Evolutionary conservation across 805 yeast genomes (phyloP), one percentile per base, ranked within the genome.

Genomic region (Candida namnaoensis): DNA sequence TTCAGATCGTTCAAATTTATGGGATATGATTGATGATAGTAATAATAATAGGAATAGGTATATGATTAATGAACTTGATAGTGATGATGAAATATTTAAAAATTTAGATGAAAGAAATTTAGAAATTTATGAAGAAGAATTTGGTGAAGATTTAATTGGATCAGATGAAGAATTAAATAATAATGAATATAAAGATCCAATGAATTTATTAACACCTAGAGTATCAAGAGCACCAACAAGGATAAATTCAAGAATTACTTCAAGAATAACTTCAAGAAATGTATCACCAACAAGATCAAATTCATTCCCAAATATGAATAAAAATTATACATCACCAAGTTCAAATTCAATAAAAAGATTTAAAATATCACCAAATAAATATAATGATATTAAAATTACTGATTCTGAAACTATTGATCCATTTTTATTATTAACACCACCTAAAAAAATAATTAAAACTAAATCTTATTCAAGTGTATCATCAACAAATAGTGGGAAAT

Each of bases 1-100:
- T n/a, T 36, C 27, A 6, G 38, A 42, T 6, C 35, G 46, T 8
- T 34, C 47, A 3, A 43, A 37, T 14, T 40, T 55, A 2, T 55
- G 59, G 59, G 45, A 47, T n/a, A 13, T 38, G 4, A 32, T 15
- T 35, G 46, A 46, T 24, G 30, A 14, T 3, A 34, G 36, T 9
- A 24, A 34, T 24, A 38, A n/a, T 36, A 27, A n/a, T 33, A 13
- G 13, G 33, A 30, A 11, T 13, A 13, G 4, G 11, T 11, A 30
- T 30, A 13, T 13, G 13, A 30, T 12, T 11, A 30, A 13, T 12
- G 33, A 30, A 30, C 13, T 13, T 14, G 36, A 34, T 34, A 15
- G 15, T 4, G 36, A 34, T 10, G 36, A 23, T 7, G 25, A 34
- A 32, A 11, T 12, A 32, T 7, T 9, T 26, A 8, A 8, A 26